phyloP scores from a whole-genome alignment of 306 rosid genomes.

The Gastrolobium villosum region DNA sequence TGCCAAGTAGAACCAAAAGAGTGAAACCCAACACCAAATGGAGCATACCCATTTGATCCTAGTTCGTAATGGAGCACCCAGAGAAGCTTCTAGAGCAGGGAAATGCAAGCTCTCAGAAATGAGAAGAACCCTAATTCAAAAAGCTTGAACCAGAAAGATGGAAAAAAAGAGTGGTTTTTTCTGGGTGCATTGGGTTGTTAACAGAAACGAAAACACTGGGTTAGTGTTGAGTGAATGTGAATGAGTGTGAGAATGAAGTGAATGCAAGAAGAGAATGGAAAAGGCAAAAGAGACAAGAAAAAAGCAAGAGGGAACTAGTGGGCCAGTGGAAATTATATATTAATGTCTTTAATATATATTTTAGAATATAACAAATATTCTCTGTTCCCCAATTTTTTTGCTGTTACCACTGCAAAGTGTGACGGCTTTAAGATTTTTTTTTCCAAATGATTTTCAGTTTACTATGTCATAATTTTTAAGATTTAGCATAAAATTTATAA shows the following conservation, averaged over 20 bases:
- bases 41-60: constrained; percentile 61
- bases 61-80: constrained; percentile 34
- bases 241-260: neutral
- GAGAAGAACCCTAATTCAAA: constrained; percentile 51
- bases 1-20: constrained; percentile 56
- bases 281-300: constrained; percentile 54
- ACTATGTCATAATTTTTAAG: too few relatives aligned
- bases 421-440: neutral
- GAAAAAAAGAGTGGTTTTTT: neutral
- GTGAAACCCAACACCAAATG: constrained; percentile 53
- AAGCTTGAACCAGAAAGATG: neutral
- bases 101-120: constrained; percentile 49
- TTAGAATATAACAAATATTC: neutral
- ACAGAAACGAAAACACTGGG: constrained; percentile 31
- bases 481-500: too few relatives aligned
- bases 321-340: constrained; percentile 44
- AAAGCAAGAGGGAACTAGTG: constrained; percentile 38
- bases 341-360: constrained; percentile 28
- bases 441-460: neutral
- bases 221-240: constrained; percentile 27
- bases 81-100: constrained; percentile 14
- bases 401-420: neutral
- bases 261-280: constrained; percentile 28
- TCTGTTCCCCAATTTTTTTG: neutral
- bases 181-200: constrained; percentile 15